Percentiles rank a stretch among this genome's conserved stretches.
Conservation (phyloP, 371 early-diverging fungal species). For the Mucor ambiguus region DNA sequence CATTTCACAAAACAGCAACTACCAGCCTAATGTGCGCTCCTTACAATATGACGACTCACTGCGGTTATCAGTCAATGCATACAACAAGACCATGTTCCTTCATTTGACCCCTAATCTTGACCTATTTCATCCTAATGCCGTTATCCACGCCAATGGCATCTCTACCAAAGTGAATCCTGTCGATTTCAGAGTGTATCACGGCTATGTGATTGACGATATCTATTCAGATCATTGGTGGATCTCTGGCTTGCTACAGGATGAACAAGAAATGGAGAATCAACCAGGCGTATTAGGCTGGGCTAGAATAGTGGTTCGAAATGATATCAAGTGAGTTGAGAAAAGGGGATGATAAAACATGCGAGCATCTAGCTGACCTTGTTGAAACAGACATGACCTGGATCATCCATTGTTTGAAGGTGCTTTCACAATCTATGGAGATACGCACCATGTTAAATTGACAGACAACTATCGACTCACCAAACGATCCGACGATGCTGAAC, state of each 20-base stretch:
- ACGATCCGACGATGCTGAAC: slow-evolving; percentile 60
- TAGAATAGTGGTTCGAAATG: slow-evolving; percentile 64
- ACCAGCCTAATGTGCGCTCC: slow-evolving; percentile 29
- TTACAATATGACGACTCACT: slow-evolving; percentile 62
- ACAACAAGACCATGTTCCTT: slow-evolving; percentile 73
- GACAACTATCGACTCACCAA: slow-evolving; percentile 63
- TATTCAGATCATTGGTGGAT: slow-evolving; percentile 41
- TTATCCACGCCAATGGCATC: slow-evolving; percentile 30
- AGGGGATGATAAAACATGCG: background rate
- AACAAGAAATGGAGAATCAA: slow-evolving; percentile 30
- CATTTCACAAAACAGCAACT: slow-evolving; percentile 34
- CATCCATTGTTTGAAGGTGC: slow-evolving; percentile 68
- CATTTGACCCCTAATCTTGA: slow-evolving; percentile 77
- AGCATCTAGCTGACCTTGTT: background rate
- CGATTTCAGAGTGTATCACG: slow-evolving; percentile 44
- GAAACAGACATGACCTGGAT: slow-evolving; percentile 27
- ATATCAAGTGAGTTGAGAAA: slow-evolving; percentile 35
- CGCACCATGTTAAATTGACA: slow-evolving; percentile 65
- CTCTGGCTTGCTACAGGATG: slow-evolving; percentile 36
- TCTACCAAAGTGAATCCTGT: slow-evolving; percentile 28
- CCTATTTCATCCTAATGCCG: slow-evolving; percentile 76
- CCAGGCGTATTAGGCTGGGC: slow-evolving; percentile 68
- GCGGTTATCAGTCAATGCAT: slow-evolving; percentile 65
- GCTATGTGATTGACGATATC: slow-evolving; percentile 35
- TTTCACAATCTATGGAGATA: slow-evolving; percentile 61